Evolutionary conservation across 2,329 filamentous ascomycete species (phyloP).

Genomic region (Xylariaceae sp.): DNA sequence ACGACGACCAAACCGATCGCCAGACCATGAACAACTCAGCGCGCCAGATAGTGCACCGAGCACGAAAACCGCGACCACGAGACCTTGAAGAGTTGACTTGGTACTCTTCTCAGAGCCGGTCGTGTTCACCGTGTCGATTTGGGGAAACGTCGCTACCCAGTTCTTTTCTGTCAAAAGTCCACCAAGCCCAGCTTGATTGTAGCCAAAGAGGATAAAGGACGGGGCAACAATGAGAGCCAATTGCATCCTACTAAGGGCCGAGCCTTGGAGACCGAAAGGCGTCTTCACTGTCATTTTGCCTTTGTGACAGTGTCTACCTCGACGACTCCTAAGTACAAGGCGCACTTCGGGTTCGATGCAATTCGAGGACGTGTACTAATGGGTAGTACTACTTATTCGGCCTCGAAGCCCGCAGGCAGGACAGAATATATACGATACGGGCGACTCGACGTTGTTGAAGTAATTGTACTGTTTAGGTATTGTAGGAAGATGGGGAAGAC

Average conservation of each 20-base stretch:
- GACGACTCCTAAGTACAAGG: no score
- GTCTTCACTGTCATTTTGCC: no score
- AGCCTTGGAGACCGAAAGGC: constrained; percentile 34
- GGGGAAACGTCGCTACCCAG: constrained; percentile 35
- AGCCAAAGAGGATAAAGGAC: constrained; percentile 40
- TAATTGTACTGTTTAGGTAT: no score
- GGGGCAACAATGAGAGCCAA: constrained; percentile 41
- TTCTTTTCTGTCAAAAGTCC: constrained; percentile 32
- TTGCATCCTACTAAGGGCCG: constrained; percentile 34
- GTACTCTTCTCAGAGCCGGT: constrained; percentile 26
- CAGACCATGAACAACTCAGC: constrained; percentile 33
- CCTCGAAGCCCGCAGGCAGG: no score
- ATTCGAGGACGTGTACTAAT: no score
- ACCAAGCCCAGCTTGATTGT: constrained; percentile 39
- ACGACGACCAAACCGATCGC: constrained; percentile 39
- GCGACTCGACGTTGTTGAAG: no score
- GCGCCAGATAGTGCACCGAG: constrained; percentile 36
- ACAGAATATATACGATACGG: no score
- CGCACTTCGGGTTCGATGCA: no score
- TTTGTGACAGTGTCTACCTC: no score
- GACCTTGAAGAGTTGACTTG: constrained; percentile 36
- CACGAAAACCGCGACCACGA: constrained; percentile 35
- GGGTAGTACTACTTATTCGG: no score
- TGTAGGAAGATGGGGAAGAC: no score
- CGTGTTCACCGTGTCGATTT: constrained; percentile 36